phyloP scores from a whole-genome alignment of 176 grass and related monocot species.

The Puccinellia tenuiflora region DNA sequence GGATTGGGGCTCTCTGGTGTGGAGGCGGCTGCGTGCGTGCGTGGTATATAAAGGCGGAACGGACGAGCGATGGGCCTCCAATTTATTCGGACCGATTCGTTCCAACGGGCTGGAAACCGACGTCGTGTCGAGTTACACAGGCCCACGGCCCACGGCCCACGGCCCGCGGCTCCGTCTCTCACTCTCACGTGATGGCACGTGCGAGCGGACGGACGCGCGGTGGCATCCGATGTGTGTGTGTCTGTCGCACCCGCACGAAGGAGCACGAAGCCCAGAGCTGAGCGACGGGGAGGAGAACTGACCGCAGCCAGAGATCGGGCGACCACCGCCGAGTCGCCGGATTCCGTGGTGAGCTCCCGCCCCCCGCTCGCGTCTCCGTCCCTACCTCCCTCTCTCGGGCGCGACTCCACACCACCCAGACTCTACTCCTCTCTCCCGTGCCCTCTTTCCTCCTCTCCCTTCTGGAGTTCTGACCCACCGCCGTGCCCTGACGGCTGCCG shows the following conservation, averaged over 20 bases:
- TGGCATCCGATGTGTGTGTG: slow-evolving; percentile 7
- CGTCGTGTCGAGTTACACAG: too few species aligned
- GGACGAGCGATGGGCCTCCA: not conserved
- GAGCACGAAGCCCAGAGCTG: not conserved
- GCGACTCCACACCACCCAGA: too few species aligned
- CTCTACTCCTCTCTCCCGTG: not conserved
- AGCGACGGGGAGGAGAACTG: slow-evolving; percentile 1
- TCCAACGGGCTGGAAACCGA: too few species aligned
- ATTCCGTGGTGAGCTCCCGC: not conserved
- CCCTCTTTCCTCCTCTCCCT: too few species aligned
- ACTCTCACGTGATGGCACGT: not conserved
- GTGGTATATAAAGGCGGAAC: too few species aligned
- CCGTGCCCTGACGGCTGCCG: not conserved
- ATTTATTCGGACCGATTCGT: too few species aligned
- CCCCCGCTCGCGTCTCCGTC: not conserved
- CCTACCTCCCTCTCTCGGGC: not conserved
- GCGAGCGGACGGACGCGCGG: not conserved
- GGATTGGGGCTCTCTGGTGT: too few species aligned
- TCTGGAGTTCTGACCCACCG: not conserved
- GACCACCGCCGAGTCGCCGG: too few species aligned
- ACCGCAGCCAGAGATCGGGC: slow-evolving; percentile 11
- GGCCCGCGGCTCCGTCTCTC: not conserved
- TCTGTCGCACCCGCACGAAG: not conserved
- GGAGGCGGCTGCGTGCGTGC: too few species aligned
- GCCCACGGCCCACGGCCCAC: not conserved